phyloP scores from a whole-genome alignment of 1,284 basidiomycete species.

The Phlebopus sp. region DNA sequence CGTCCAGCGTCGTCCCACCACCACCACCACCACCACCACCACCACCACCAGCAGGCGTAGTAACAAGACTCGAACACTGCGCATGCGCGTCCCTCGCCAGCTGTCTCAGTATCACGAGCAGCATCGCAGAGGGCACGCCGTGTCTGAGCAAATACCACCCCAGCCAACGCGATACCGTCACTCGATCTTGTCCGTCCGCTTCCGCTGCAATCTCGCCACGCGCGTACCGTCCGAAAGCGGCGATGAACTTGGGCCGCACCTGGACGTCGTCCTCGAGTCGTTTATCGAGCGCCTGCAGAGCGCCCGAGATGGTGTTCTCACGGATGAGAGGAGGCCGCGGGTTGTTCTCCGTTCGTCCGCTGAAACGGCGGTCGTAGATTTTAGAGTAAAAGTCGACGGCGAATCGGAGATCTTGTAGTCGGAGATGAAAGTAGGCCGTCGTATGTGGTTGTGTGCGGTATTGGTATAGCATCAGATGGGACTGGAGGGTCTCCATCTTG shows the following conservation, averaged over 20 bases:
- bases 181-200: conserved; percentile 9
- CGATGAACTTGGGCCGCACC: conserved; percentile 41
- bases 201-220: conserved; percentile 40
- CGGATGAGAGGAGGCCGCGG: conserved; percentile 63
- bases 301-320: conserved; percentile 63
- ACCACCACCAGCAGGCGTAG: conserved; percentile 34
- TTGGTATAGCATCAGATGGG: conserved; percentile 70
- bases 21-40: no score
- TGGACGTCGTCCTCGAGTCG: conserved; percentile 50
- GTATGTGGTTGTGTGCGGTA: conserved; percentile 57
- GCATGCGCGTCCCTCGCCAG: conserved; percentile 59
- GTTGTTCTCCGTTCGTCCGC: conserved; percentile 61
- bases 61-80: conserved; percentile 43
- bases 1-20: conserved; percentile 44
- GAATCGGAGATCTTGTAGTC: conserved; percentile 68
- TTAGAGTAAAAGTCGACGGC: conserved; percentile 71
- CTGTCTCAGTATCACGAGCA: conserved; percentile 55
- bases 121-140: conserved; percentile 62
- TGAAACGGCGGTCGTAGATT: conserved; percentile 68
- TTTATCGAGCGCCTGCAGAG: conserved; percentile 57
- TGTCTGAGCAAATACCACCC: conserved; percentile 66
- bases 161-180: conserved; percentile 38
- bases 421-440: conserved; percentile 60
- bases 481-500: conserved; percentile 74
- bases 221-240: conserved; percentile 51